Base-by-base conservation (phyloP, 768 basidiomycete species). In the Lyophyllum decastes region DNA sequence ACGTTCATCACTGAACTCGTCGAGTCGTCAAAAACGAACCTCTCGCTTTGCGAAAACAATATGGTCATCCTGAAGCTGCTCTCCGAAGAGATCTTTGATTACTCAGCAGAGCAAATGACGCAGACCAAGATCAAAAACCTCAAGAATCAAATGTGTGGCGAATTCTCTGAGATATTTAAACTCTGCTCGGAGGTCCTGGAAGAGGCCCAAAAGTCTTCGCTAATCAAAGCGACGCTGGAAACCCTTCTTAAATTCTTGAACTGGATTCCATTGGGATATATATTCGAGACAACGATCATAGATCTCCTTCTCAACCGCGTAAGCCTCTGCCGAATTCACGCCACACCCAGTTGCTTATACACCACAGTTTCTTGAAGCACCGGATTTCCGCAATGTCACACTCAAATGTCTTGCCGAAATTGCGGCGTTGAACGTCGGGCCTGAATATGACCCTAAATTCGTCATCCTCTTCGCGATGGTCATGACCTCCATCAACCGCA, bases 41-140 rank as follows among this genome's bases (percentile, higher is more conserved):
- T 98, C 40, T 88, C 92, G 2, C 84, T 98, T 27, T 98, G 97
- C 82, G 97, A 99, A 78, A 99, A 99, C 82, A 99, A 99, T 78
- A 99, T 99, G 97, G 85, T 94, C 72, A 98, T 99, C 70, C 82
- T 98, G 65, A 92, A 93, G 68, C 82, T 99, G 12, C 82, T 98
- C n/a, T 96, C 94, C 0, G 97, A 99, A 70, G 97, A 99, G 73
- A 94, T 99, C 57, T 99, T 99, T 68, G 97, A 99, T 73, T 99
- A 90, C 74, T 97, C 95, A 3, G 94, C 97, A 2, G 97, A 99
- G 66, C 94, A 96, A 73, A 91, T 99, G 94, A 98, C 95, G 0
- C 95, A 97, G 73, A 89, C 89, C 10, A 98, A 96, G 79, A 95
- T 94, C 65, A 98, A 97, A 76, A 91, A 93, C 64, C 79, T 99